A percentile compares a stretch with the other conserved stretches of the same genome.
These are phyloP conservation scores for Diplogelasinospora grovesii DNA, from an alignment of 495 filamentous ascomycete genomes.

Conservation along the genomic window DNA sequence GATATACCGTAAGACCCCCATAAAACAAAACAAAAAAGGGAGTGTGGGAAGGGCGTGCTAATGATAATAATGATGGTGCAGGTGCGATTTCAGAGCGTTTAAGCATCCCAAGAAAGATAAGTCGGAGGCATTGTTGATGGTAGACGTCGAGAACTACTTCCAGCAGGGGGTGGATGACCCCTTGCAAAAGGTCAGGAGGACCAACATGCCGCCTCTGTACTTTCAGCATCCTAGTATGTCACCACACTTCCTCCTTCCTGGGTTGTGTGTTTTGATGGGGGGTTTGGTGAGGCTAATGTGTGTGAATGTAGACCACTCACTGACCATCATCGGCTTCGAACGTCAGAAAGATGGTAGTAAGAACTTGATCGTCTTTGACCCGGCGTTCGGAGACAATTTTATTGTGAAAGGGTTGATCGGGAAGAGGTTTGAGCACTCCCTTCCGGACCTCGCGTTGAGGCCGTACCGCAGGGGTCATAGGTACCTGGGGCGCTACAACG, in stretches of 20 bases:
- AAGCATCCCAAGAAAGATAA: slow-evolving; percentile 24
- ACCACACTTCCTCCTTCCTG: too few species aligned
- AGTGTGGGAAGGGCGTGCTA: too few species aligned
- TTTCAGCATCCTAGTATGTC: slow-evolving; percentile 72
- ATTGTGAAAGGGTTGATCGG: slow-evolving; percentile 52
- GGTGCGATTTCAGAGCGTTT: slow-evolving; percentile 34
- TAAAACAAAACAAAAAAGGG: too few species aligned
- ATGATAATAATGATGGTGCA: too few species aligned
- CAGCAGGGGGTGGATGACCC: slow-evolving; percentile 35
- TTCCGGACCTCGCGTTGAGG: slow-evolving; percentile 54
- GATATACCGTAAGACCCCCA: slow-evolving; percentile 48
- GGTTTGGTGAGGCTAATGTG: not conserved
- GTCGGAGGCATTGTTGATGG: slow-evolving; percentile 45
- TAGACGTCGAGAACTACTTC: slow-evolving; percentile 71
- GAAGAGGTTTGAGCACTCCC: slow-evolving; percentile 33
- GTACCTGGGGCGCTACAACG: slow-evolving; percentile 61
- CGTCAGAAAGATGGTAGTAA: slow-evolving; percentile 53
- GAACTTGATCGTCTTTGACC: slow-evolving; percentile 83
- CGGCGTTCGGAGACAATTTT: slow-evolving; percentile 67
- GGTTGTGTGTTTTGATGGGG: too few species aligned
- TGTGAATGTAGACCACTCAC: slow-evolving; percentile 61
- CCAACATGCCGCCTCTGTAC: slow-evolving; percentile 75
- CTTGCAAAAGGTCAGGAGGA: slow-evolving; percentile 53
- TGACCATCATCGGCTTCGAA: slow-evolving; percentile 89
- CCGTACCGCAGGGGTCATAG: slow-evolving; percentile 60